These are phyloP conservation scores for Kandelia obovata DNA, from an alignment of 345 rosid species.

Conservation along the genomic window DNA sequence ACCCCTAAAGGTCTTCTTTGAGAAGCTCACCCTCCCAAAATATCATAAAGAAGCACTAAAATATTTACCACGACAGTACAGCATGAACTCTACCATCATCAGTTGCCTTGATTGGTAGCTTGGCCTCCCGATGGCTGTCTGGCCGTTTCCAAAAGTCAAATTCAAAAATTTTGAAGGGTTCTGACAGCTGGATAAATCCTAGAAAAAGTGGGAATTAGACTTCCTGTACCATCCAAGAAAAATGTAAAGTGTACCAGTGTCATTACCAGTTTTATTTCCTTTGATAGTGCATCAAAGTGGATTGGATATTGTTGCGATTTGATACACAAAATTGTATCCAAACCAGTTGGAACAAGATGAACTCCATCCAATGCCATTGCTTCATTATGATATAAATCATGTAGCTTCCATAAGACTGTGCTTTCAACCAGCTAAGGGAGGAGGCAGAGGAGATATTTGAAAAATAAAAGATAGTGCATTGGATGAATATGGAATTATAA, in stretches of 20 bases:
- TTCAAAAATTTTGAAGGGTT: slow-evolving; percentile 83
- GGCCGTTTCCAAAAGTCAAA: slow-evolving; percentile 95
- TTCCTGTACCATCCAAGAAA: slow-evolving; percentile 17
- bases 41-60: not conserved
- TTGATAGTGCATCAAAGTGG: slow-evolving; percentile 72
- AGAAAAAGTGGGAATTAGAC: slow-evolving; percentile 39
- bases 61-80: slow-evolving; percentile 68
- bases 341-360: slow-evolving; percentile 62
- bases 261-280: slow-evolving; percentile 72
- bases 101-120: slow-evolving; percentile 51
- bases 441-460: not conserved
- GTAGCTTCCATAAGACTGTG: slow-evolving; percentile 59
- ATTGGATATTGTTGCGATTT: slow-evolving; percentile 65
- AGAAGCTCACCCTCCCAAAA: not conserved
- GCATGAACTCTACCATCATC: slow-evolving; percentile 70
- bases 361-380: slow-evolving; percentile 48
- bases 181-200: slow-evolving; percentile 74
- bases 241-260: slow-evolving; percentile 9
- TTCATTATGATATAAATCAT: slow-evolving; percentile 54
- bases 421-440: slow-evolving; percentile 71
- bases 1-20: no score
- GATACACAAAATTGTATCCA: slow-evolving; percentile 44
- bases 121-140: slow-evolving; percentile 55
- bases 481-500: slow-evolving; percentile 6
- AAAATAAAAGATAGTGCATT: slow-evolving; percentile 12